Evolutionary conservation across 345 rosid genomes (phyloP).

Genomic region (Firmiana major): DNA sequence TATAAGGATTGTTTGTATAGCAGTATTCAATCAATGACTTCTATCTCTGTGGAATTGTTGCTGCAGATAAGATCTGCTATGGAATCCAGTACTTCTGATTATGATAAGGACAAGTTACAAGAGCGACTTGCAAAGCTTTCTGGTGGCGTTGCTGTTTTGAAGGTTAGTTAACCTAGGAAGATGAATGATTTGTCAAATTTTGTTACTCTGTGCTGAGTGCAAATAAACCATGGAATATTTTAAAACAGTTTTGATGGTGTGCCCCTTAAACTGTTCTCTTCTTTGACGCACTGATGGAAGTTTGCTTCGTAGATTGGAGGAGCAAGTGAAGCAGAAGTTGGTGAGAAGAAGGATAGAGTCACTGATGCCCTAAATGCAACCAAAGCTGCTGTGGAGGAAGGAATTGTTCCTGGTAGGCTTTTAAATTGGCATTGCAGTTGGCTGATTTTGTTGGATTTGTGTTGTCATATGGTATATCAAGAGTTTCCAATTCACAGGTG

Average conservation of each 20-base stretch:
- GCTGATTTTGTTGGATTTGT: neutral
- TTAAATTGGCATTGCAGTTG: neutral
- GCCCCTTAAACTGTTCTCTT: neutral
- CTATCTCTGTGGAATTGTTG: neutral
- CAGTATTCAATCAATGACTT: neutral
- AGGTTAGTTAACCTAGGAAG: slow-evolving; percentile 1
- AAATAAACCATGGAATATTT: neutral
- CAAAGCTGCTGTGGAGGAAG: slow-evolving; percentile 30
- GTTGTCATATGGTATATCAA: neutral
- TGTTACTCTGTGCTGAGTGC: neutral
- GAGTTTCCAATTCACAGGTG: slow-evolving; percentile 12
- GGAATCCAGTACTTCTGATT: slow-evolving; percentile 22
- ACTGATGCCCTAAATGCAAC: slow-evolving; percentile 31
- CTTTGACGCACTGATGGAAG: neutral
- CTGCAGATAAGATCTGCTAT: slow-evolving; percentile 9
- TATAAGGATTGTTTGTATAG: neutral
- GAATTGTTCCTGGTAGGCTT: slow-evolving; percentile 29
- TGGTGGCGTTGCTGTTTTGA: slow-evolving; percentile 29
- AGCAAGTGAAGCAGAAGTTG: slow-evolving; percentile 29
- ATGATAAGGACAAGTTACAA: slow-evolving; percentile 27
- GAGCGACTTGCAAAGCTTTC: slow-evolving; percentile 27
- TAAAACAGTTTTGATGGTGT: neutral
- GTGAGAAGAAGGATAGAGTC: slow-evolving; percentile 31
- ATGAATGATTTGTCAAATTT: neutral
- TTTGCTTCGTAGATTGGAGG: slow-evolving; percentile 27